Percentiles rank a stretch among this genome's conserved stretches.
phyloP scores from a whole-genome alignment of 441 rosid genomes.

The Bocquillonia castaneifolia region DNA sequence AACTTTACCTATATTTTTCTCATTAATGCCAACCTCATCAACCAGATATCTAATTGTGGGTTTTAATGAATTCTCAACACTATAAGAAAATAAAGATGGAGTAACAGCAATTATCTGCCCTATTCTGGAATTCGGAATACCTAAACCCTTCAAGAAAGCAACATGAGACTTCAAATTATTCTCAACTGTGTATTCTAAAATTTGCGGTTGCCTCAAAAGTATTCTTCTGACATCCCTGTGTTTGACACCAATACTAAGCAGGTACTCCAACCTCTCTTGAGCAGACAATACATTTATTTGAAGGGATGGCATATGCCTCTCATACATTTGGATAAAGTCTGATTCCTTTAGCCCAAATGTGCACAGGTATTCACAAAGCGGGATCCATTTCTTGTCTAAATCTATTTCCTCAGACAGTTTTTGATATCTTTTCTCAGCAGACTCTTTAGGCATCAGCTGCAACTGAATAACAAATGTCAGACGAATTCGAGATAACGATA shows the following conservation, averaged over 20 bases:
- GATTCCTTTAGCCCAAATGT: slow-evolving; percentile 80
- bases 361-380: slow-evolving; percentile 76
- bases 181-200: slow-evolving; percentile 78
- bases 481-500: not conserved
- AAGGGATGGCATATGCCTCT: slow-evolving; percentile 80
- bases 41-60: slow-evolving; percentile 87
- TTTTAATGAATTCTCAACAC: slow-evolving; percentile 80
- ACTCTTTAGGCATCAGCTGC: slow-evolving; percentile 40
- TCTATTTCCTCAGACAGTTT: slow-evolving; percentile 61
- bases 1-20: slow-evolving; percentile 69
- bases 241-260: slow-evolving; percentile 80
- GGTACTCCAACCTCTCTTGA: slow-evolving; percentile 75
- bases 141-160: slow-evolving; percentile 65
- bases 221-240: slow-evolving; percentile 75
- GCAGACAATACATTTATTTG: slow-evolving; percentile 74
- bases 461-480: slow-evolving; percentile 25
- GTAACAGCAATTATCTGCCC: slow-evolving; percentile 77
- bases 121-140: slow-evolving; percentile 69
- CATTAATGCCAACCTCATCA: slow-evolving; percentile 88
- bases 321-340: slow-evolving; percentile 79
- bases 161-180: slow-evolving; percentile 76
- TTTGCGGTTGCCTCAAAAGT: slow-evolving; percentile 85
- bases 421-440: slow-evolving; percentile 44
- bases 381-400: slow-evolving; percentile 70
- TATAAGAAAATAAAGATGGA: slow-evolving; percentile 80